Conservation (phyloP, 2,329 filamentous ascomycete species). For the Clarireedia paspali region DNA sequence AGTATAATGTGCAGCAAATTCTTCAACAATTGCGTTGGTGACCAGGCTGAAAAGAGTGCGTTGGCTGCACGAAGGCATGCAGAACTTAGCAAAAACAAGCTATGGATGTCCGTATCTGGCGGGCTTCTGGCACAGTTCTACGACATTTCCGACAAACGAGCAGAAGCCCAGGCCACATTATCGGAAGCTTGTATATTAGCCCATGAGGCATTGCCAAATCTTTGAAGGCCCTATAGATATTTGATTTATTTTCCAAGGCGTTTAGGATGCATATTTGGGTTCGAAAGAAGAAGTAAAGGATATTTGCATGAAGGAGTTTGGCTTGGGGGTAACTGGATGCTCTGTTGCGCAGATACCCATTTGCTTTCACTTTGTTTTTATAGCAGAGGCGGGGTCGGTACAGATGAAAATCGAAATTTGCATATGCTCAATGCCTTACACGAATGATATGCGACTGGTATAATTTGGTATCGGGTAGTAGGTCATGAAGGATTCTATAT, state of each 20-base stretch:
- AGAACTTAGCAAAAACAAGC: conserved; percentile 58
- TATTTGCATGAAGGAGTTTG: conserved; percentile 6
- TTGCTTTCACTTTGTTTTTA: conserved; percentile 11
- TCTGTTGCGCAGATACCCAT: conserved; percentile 16
- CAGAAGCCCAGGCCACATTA: conserved; percentile 39
- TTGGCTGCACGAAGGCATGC: conserved; percentile 62
- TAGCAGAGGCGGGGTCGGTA: background rate
- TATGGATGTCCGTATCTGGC: conserved; percentile 76
- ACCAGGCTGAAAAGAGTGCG: conserved; percentile 71
- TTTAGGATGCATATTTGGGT: background rate
- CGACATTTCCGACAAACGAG: conserved; percentile 60
- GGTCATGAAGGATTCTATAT: no score
- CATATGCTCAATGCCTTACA: background rate
- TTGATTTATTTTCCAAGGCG: background rate
- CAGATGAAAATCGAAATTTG: background rate
- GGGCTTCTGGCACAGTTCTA: conserved; percentile 70
- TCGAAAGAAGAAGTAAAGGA: background rate
- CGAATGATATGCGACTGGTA: background rate
- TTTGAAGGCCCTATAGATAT: background rate
- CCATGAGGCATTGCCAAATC: conserved; percentile 17
- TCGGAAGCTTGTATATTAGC: conserved; percentile 34
- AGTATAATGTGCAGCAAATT: conserved; percentile 79
- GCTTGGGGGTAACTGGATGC: conserved; percentile 9
- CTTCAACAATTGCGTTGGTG: conserved; percentile 51
- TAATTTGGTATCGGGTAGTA: no score